Evolutionary conservation across 495 filamentous ascomycete genomes (phyloP).

Genomic region (Tuber microsphaerosporum): DNA sequence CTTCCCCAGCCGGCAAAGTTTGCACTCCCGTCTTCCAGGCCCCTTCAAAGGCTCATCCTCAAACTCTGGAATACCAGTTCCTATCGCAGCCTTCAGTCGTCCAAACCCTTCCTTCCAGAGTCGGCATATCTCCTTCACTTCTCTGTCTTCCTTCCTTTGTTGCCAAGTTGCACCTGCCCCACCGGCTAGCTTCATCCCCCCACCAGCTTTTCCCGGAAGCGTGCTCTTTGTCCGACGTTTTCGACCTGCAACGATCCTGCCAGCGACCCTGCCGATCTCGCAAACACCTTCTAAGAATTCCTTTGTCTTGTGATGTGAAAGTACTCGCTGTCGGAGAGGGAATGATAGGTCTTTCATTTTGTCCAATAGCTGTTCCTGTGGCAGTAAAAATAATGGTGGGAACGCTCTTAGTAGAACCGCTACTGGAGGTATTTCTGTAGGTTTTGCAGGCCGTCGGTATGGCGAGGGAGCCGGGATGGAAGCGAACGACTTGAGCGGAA

Average conservation of each 20-base stretch:
- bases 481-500: slow-evolving; percentile 16
- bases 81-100: slow-evolving; percentile 51
- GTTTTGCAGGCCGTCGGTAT: neutral
- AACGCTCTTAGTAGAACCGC: slow-evolving; percentile 72
- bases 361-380: slow-evolving; percentile 50
- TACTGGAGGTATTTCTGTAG: slow-evolving; percentile 61
- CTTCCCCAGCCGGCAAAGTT: slow-evolving; percentile 78
- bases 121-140: slow-evolving; percentile 68
- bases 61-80: slow-evolving; percentile 57
- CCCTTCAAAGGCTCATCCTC: slow-evolving; percentile 52
- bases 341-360: slow-evolving; percentile 50
- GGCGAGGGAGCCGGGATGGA: slow-evolving; percentile 8
- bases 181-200: slow-evolving; percentile 82
- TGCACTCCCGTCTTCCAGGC: slow-evolving; percentile 67
- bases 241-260: slow-evolving; percentile 76
- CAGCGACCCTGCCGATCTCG: slow-evolving; percentile 59
- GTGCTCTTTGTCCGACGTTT: slow-evolving; percentile 69
- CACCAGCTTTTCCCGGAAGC: slow-evolving; percentile 55
- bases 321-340: slow-evolving; percentile 51
- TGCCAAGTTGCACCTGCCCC: slow-evolving; percentile 64
- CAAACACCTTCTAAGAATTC: slow-evolving; percentile 52
- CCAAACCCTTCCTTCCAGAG: slow-evolving; percentile 66
- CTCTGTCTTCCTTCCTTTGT: slow-evolving; percentile 73
- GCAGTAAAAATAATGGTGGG: slow-evolving; percentile 56
- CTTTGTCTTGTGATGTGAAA: slow-evolving; percentile 52